Base-by-base conservation (phyloP, 495 filamentous ascomycete species). In the Penicillium goetzii region DNA sequence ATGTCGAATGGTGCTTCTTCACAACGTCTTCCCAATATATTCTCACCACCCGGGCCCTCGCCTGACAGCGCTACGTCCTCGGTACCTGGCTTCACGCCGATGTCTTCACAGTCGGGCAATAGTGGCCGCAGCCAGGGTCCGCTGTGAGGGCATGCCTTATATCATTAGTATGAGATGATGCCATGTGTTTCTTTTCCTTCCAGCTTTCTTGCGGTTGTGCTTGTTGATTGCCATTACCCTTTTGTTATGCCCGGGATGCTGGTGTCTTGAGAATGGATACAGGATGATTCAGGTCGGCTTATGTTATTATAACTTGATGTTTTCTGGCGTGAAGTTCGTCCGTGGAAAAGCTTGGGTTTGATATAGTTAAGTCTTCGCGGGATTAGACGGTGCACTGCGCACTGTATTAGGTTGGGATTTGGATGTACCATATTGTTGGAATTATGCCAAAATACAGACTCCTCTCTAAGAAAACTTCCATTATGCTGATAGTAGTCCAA, bases 61-160 rank as follows among this genome's bases (percentile, higher is more conserved):
- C 43, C 66, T 19, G 69, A 73, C 0, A 67, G 66, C 33, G 64
- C 34, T 43, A 57, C 34, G 4, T 51, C 58, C 0, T 65, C 68
- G 25, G 28, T 68, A 19, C 58, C 63, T 5, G 70, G 59, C 23
- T 72, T 66, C 32, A 59, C 62, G 15, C 62, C 66, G 11, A 69
- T 68, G 53, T 60, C 68, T 7, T 57, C 55, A 17, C 55, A 57
- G 23, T 57, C 55, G 15, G 55, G 55, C 1, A n/a, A 25, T 10
- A 41, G 21, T 12, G 33, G 55, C 19, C 55, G 62, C 23, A 56
- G 58, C 36, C 61, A 65, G 57, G 61, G 63, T n/a, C 9, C 45
- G 26, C 34, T 49, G 32, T 60, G 32, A 60, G 19, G 21, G 50
- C 21, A 25, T 49, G 26, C 10, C 10, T 36, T n/a, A 26, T 53